Evolutionary conservation across 2,329 filamentous ascomycete genomes (phyloP).

Genomic region (Domatiomyces catenatus): DNA sequence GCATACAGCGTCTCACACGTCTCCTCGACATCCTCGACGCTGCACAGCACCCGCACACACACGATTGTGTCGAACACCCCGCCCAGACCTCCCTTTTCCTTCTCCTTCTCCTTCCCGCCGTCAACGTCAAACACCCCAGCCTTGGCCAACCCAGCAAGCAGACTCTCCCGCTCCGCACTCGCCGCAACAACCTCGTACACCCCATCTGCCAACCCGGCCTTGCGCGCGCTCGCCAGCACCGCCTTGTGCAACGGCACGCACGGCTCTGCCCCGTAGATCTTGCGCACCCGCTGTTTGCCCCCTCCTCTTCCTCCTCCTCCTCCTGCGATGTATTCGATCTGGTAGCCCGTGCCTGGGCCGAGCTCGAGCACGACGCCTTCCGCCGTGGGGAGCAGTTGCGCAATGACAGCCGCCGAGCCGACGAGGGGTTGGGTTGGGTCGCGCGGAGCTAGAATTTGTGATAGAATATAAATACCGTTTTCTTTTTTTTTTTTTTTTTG

Average conservation of each 20-base stretch:
- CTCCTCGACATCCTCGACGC: slow-evolving; percentile 33
- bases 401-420: slow-evolving; percentile 26
- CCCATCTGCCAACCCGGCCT: slow-evolving; percentile 24
- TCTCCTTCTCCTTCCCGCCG: slow-evolving; percentile 8
- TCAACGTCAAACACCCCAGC: slow-evolving; percentile 26
- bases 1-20: slow-evolving; percentile 34
- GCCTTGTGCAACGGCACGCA: slow-evolving; percentile 32
- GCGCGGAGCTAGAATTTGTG: slow-evolving; percentile 12
- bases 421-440: slow-evolving; percentile 11
- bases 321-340: slow-evolving; percentile 32
- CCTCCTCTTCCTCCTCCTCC: too few species aligned
- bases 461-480: too few species aligned
- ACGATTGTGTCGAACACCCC: slow-evolving; percentile 39
- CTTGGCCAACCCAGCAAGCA: slow-evolving; percentile 31
- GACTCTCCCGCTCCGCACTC: slow-evolving; percentile 31
- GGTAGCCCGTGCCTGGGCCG: slow-evolving; percentile 38
- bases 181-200: slow-evolving; percentile 37
- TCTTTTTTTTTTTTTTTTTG: neutral
- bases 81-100: slow-evolving; percentile 16
- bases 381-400: slow-evolving; percentile 26
- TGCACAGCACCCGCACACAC: slow-evolving; percentile 40
- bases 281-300: slow-evolving; percentile 27
- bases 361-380: slow-evolving; percentile 33
- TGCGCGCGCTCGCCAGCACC: slow-evolving; percentile 28
- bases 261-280: slow-evolving; percentile 42